Base-by-base conservation (phyloP, 2,329 filamentous ascomycete species). In the Aspergillus sp. region DNA sequence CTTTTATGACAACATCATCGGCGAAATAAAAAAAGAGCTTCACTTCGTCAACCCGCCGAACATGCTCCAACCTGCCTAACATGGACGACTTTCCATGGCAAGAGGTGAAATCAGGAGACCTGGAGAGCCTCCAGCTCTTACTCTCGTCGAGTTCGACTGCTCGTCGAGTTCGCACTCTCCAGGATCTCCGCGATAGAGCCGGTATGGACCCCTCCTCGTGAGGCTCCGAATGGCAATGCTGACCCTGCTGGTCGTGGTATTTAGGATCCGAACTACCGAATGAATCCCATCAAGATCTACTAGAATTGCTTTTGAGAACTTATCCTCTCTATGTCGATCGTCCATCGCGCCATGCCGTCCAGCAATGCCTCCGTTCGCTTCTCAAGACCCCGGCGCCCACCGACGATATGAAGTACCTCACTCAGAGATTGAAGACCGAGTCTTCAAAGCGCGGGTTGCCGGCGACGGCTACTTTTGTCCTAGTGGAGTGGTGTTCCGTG, bases 321-420 rank as follows among this genome's bases (percentile, higher is more conserved):
- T 89, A 96, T 63, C 80, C 87, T 51, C 81, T 86, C 57, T 98
- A 97, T 68, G 73, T 82, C 67, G 93, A 98, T 70, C 82, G 90
- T 58, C 74, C 80, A 54, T 97, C 93, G 40, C 81, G 93, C 57
- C 78, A 82, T 57, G 88, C 88, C 34, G 88, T 89, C 30, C 86
- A 95, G 65, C 76, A 79, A 70, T 95, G 90, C 64, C 76, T 98
- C 47, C 72, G 76, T 53, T 76, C 81, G 44, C 75, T 91, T 54
- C 75, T 90, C 48, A 76, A 76, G 47, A 76, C 82, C 35, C 68
- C 71, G 6, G 67, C 79, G 28, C 69, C 93, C 42, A 55, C 57
- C 46, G 58, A 39, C 36, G 56, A 66, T 44, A 48, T 69, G 35
- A 72, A 79, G 35, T 73, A 77, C 1, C 79, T 96, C 48, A 76